These are phyloP conservation scores for Magnolia officinalis DNA, from an alignment of 164 flowering plant species.

Conservation along the genomic window DNA sequence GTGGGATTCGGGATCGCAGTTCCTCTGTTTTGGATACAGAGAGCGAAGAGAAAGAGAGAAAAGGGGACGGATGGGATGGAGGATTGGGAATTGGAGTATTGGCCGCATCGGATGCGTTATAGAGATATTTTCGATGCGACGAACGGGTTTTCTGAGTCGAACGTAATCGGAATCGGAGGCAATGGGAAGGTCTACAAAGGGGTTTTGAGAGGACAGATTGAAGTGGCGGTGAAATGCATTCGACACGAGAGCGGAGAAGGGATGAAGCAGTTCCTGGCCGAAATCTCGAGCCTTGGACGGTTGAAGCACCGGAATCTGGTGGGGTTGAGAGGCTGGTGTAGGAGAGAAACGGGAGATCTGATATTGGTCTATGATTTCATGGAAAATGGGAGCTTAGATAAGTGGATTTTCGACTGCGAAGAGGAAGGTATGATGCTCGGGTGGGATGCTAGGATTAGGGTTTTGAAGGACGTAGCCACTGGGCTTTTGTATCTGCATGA, in stretches of 20 bases:
- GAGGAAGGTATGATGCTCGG: constrained; percentile 19
- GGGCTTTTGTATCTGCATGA: constrained; percentile 48
- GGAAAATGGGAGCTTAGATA: constrained; percentile 49
- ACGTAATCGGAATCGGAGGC: constrained; percentile 38
- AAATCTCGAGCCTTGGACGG: constrained; percentile 48
- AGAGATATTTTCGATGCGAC: constrained; percentile 35
- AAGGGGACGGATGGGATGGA: constrained; percentile 22
- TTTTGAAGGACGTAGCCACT: constrained; percentile 37
- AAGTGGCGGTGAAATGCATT: constrained; percentile 44
- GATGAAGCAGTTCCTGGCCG: constrained; percentile 39
- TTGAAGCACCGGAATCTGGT: constrained; percentile 49
- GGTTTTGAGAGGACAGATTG: constrained; percentile 22
- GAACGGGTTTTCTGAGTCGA: constrained; percentile 32
- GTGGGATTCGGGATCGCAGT: background rate
- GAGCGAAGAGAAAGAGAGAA: constrained; percentile 5
- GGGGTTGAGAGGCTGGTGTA: constrained; percentile 49
- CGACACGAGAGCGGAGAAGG: constrained; percentile 28
- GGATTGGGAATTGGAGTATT: constrained; percentile 52
- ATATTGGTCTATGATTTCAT: constrained; percentile 44
- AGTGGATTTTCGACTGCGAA: constrained; percentile 28
- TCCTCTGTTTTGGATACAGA: background rate
- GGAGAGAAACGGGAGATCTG: constrained; percentile 28
- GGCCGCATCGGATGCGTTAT: constrained; percentile 45
- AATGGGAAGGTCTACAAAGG: constrained; percentile 51
- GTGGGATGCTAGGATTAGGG: constrained; percentile 34